These are phyloP conservation scores for Neurospora sp. DNA, from an alignment of 2,329 filamentous ascomycete genomes.

Conservation along the genomic window DNA sequence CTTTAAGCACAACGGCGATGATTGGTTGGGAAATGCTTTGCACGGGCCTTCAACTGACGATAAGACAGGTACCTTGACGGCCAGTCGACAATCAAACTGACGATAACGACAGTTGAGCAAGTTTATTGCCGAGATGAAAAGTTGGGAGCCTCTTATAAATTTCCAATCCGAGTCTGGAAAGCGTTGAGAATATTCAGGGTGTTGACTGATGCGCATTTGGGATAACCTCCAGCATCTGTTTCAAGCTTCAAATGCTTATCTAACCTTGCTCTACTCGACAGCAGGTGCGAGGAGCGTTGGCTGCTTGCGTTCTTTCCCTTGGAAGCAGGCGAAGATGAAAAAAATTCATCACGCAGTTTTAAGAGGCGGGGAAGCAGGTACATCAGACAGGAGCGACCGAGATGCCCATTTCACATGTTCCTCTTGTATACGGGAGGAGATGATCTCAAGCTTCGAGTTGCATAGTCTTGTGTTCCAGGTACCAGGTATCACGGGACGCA, in stretches of 20 bases:
- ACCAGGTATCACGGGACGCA: neutral
- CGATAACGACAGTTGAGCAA: neutral
- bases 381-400: neutral
- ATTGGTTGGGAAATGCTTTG: neutral
- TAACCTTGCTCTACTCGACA: neutral
- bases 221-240: neutral
- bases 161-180: too few relatives aligned
- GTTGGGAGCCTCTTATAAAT: neutral
- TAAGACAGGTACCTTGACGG: neutral
- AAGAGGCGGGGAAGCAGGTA: neutral
- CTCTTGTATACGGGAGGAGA: neutral
- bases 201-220: neutral
- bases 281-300: neutral
- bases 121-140: neutral
- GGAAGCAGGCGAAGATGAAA: neutral
- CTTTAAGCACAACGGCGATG: neutral
- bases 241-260: too few relatives aligned
- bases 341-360: too few relatives aligned
- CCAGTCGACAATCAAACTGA: too few relatives aligned
- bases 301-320: neutral
- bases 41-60: neutral
- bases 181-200: neutral
- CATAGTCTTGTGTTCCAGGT: neutral
- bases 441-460: neutral
- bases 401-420: neutral